A percentile compares a stretch with the other conserved stretches of the same genome.
phyloP scores from a whole-genome alignment of 352 stramenopile species.

The Globisporangium paroecandrum region DNA sequence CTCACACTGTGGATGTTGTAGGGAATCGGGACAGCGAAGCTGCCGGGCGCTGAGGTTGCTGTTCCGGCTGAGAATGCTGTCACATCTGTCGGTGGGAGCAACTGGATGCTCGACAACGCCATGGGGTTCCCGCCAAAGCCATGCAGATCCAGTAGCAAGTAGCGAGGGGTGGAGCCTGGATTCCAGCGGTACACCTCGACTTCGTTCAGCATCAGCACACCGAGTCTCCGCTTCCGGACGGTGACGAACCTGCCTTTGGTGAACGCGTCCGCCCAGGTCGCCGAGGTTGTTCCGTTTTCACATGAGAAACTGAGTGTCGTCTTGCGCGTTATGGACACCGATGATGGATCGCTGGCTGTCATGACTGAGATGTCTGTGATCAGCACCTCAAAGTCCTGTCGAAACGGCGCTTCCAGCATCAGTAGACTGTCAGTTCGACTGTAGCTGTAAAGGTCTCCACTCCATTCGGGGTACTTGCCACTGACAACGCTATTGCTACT shows the following conservation, averaged over 20 bases:
- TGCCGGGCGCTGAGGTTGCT: slow-evolving; percentile 8
- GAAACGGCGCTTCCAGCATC: slow-evolving; percentile 44
- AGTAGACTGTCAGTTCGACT: slow-evolving; percentile 36
- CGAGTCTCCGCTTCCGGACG: slow-evolving; percentile 29
- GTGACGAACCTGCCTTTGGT: slow-evolving; percentile 47
- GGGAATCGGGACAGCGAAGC: slow-evolving; percentile 30
- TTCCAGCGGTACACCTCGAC: slow-evolving; percentile 66
- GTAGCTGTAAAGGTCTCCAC: slow-evolving; percentile 39
- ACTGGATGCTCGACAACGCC: slow-evolving; percentile 39
- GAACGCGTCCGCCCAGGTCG: slow-evolving; percentile 38
- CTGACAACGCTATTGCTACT: not conserved
- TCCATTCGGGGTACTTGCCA: slow-evolving; percentile 26
- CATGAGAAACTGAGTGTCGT: slow-evolving; percentile 54
- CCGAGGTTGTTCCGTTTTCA: slow-evolving; percentile 26
- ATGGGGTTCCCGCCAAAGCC: slow-evolving; percentile 29
- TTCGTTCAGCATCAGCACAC: slow-evolving; percentile 66
- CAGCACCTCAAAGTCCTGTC: slow-evolving; percentile 48
- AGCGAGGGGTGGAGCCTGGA: slow-evolving; percentile 36
- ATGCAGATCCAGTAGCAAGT: slow-evolving; percentile 52
- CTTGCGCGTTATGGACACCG: slow-evolving; percentile 16
- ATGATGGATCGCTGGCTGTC: slow-evolving; percentile 9
- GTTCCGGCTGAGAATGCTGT: slow-evolving; percentile 3
- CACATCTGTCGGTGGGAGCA: slow-evolving; percentile 43
- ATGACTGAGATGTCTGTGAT: slow-evolving; percentile 30
- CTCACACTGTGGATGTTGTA: slow-evolving; percentile 68